Percentiles rank a stretch among this genome's conserved stretches.
Evolutionary conservation across 1,139 yeast genomes (phyloP).

Genomic region (Kurtzmaniella quercitrusa): DNA sequence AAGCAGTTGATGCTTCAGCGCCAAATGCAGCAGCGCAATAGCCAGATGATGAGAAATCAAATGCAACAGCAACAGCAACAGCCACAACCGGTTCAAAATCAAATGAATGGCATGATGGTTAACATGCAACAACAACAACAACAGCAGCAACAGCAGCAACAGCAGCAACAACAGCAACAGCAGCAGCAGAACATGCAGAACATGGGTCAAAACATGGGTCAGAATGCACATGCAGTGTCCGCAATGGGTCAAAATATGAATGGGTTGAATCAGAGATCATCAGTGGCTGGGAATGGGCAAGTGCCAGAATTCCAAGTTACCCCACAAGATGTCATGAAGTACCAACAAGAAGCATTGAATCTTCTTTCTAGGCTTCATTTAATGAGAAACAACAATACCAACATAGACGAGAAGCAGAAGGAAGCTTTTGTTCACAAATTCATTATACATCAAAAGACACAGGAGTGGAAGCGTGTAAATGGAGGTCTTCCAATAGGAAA

Average conservation of each 20-base stretch:
- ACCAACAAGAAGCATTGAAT: constrained; percentile 40
- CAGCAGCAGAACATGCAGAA: constrained; percentile 10
- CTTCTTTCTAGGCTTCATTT: constrained; percentile 36
- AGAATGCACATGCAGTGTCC: background rate
- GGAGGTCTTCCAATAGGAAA: constrained; percentile 11
- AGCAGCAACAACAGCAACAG: constrained; percentile 13
- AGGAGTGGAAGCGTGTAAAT: constrained; percentile 38
- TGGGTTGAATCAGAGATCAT: constrained; percentile 5
- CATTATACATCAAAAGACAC: constrained; percentile 39
- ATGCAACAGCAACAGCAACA: constrained; percentile 14
- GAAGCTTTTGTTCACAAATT: constrained; percentile 39
- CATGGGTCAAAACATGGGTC: constrained; percentile 1
- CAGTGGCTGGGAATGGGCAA: constrained; percentile 6
- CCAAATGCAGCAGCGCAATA: constrained; percentile 24
- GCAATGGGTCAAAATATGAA: constrained; percentile 8
- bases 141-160: constrained; percentile 16
- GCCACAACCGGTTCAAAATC: constrained; percentile 12
- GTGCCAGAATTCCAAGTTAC: constrained; percentile 40
- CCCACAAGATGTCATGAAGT: constrained; percentile 39
- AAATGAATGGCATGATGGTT: constrained; percentile 2
- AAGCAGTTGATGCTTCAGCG: constrained; percentile 33
- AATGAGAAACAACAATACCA: constrained; percentile 32
- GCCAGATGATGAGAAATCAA: constrained; percentile 14
- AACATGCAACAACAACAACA: constrained; percentile 7
- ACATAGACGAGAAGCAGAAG: constrained; percentile 32